Evolutionary conservation across 371 early-diverging fungal species (phyloP), one percentile per base, ranked within the genome.

Genomic region (Mortierella sp.): DNA sequence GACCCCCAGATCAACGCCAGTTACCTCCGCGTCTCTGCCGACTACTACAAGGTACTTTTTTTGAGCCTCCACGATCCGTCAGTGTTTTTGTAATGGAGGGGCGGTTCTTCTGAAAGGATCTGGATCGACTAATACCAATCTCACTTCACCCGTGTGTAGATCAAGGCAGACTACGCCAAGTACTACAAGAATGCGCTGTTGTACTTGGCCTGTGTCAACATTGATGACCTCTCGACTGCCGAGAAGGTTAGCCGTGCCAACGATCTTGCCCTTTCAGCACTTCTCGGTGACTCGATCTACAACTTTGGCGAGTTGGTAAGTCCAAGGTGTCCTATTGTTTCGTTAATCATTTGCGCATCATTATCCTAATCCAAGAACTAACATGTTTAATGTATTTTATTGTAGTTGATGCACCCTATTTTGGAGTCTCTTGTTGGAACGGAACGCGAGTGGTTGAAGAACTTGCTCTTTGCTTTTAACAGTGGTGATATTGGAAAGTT

Each of bases 291-390:
- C 70, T 96, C 94, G 57, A 95, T 99, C 57, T 99, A 99, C 91
- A 99, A 99, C 91, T 99, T 99, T 95, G 99, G 99, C 76, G 98
- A 99, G 89, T 89, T 99, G 92, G 96, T 97, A 91, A 88, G 91
- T 63, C 47, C 11, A 19, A 42, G 5, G 47, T 11, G 8, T 19
- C 1, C 16, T 24, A 68, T 16, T n/a, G 21, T 24, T n/a, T 24
- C 14, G 16, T 50, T 50, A 16, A 3, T 38, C 10, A 14, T 44
- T 48, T 21, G 58, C 4, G 60, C 31, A 60, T 13, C 9, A 13
- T 31, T 60, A n/a, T 26, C 2, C 44, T 38, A 68, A n/a, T 21
- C 0, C 31, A 50, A 28, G 4, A 2, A 50, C 21, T 47, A 54
- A 47, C 24, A 21, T n/a, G 0, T 77, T 16, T 28, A 34, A 52